Evolutionary conservation across 2,329 filamentous ascomycete genomes (phyloP).

Genomic region (Diaporthe aspalathi): DNA sequence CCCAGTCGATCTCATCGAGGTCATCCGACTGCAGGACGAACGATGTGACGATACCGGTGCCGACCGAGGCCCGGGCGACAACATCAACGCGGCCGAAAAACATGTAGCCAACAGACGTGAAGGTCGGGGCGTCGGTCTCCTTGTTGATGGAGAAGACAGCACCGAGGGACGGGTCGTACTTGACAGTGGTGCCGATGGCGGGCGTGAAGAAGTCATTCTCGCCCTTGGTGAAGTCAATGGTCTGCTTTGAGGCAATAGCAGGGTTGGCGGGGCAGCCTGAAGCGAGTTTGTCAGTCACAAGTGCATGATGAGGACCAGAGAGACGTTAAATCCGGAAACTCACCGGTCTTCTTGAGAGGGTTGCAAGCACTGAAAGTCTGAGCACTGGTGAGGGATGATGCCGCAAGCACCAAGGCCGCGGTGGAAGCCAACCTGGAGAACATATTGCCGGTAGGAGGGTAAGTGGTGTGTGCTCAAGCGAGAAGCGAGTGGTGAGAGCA

Average conservation of each 20-base stretch:
- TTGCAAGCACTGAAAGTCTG: conserved; percentile 70
- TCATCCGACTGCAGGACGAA: conserved; percentile 90
- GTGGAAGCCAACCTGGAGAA: conserved; percentile 59
- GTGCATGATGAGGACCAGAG: neutral
- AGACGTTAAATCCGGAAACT: conserved; percentile 44
- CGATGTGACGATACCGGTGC: conserved; percentile 88
- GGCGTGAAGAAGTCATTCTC: conserved; percentile 66
- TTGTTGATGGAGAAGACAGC: conserved; percentile 75
- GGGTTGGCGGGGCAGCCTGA: conserved; percentile 77
- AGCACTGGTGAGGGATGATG: conserved; percentile 61
- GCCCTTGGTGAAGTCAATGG: conserved; percentile 83
- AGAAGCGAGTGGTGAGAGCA: conserved; percentile 25
- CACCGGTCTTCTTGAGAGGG: conserved; percentile 58
- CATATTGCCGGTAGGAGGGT: conserved; percentile 48
- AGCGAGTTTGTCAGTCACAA: conserved; percentile 30
- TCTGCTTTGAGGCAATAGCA: conserved; percentile 73
- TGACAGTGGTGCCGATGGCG: conserved; percentile 60
- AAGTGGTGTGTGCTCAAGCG: neutral
- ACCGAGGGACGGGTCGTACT: conserved; percentile 59
- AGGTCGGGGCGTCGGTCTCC: conserved; percentile 75
- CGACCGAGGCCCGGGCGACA: conserved; percentile 80
- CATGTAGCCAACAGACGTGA: conserved; percentile 86
- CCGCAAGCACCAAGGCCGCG: conserved; percentile 61
- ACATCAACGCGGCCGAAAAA: conserved; percentile 94
- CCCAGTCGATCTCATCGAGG: conserved; percentile 96